phyloP scores from a whole-genome alignment of 1,139 yeast genomes.

The Lodderomyces parapsilosis region DNA sequence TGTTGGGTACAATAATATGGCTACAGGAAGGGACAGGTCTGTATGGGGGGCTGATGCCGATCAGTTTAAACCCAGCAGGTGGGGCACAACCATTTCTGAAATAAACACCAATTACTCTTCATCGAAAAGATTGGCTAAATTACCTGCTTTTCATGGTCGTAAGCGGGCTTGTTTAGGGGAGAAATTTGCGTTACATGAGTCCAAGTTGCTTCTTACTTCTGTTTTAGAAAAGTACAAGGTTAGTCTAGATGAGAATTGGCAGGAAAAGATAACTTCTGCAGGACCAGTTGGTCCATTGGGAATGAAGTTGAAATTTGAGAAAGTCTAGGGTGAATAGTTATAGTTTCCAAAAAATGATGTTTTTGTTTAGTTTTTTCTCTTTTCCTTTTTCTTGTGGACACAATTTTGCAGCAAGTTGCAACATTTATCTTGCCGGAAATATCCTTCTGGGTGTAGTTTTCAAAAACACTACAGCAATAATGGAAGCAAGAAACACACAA shows the following conservation, averaged over 20 bases:
- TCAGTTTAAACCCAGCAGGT: constrained; percentile 51
- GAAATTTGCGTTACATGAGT: constrained; percentile 51
- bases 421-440: too few relatives aligned
- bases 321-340: constrained; percentile 12
- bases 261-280: constrained; percentile 50
- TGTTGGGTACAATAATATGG: constrained; percentile 59
- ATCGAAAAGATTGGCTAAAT: constrained; percentile 43
- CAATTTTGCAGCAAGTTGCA: not conserved
- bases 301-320: constrained; percentile 15
- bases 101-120: constrained; percentile 37
- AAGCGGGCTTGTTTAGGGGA: constrained; percentile 64
- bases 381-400: not conserved
- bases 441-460: not conserved
- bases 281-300: constrained; percentile 28
- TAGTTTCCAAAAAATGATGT: constrained; percentile 8
- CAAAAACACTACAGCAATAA: not conserved
- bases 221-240: constrained; percentile 37
- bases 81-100: constrained; percentile 47
- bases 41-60: constrained; percentile 55
- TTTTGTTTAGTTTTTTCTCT: not conserved
- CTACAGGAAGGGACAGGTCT: constrained; percentile 49
- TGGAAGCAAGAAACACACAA: not conserved
- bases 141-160: constrained; percentile 63
- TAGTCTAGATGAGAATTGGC: constrained; percentile 43
- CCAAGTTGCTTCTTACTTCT: constrained; percentile 36